phyloP scores from a whole-genome alignment of 129 eudicot species.

The Pulicaria dysenterica region DNA sequence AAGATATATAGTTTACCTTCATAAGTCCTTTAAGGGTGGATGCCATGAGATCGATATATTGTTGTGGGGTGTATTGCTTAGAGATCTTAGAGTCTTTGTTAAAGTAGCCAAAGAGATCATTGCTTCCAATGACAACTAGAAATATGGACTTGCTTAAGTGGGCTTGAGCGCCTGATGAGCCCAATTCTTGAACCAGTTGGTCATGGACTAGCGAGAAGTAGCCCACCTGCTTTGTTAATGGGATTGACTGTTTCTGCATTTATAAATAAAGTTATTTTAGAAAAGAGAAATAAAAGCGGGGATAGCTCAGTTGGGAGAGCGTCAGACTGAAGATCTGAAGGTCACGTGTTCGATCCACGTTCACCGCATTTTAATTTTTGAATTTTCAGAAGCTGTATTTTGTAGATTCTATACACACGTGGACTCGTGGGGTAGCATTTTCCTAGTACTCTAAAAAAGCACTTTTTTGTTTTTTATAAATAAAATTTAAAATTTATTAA shows the following conservation, averaged over 20 bases:
- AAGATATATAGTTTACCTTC: conserved; percentile 51
- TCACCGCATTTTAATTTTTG: conserved; percentile 59
- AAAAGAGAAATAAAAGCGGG: conserved; percentile 33
- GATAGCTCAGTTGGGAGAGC: conserved; percentile 99
- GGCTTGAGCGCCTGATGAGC: conserved; percentile 41
- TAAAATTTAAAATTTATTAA: no score
- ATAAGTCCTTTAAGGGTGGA: conserved; percentile 49
- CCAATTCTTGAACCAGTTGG: conserved; percentile 42
- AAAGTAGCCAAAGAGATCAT: conserved; percentile 69
- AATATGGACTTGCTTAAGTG: conserved; percentile 67
- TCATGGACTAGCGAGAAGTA: conserved; percentile 49
- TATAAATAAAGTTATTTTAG: background rate
- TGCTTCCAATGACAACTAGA: conserved; percentile 77
- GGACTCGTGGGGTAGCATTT: background rate
- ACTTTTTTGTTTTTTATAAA: no score
- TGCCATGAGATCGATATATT: conserved; percentile 62
- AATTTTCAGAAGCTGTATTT: background rate
- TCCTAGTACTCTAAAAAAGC: background rate
- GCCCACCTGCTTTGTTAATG: conserved; percentile 55
- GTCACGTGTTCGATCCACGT: conserved; percentile 96
- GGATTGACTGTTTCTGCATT: conserved; percentile 53
- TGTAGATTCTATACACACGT: conserved; percentile 3
- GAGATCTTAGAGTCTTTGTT: conserved; percentile 43
- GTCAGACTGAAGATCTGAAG: conserved; percentile 94
- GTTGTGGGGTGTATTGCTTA: conserved; percentile 55